These are phyloP conservation scores for Mucor indicus DNA, from an alignment of 371 early-diverging fungal genomes.

Conservation along the genomic window DNA sequence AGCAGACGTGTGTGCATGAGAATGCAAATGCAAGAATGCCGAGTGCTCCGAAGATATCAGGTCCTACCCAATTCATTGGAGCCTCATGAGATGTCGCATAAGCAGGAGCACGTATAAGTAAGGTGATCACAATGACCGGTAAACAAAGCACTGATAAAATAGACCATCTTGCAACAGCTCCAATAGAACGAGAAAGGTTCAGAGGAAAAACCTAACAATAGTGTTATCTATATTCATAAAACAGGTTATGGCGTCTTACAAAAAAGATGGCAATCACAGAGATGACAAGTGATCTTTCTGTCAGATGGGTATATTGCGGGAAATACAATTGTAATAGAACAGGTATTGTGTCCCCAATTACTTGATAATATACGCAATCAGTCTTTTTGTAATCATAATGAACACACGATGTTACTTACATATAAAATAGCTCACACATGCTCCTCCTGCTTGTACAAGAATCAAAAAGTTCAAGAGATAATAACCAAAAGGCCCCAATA, in stretches of 20 bases:
- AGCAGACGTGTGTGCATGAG: constrained; percentile 57
- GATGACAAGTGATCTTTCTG: constrained; percentile 41
- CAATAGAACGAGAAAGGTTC: constrained; percentile 52
- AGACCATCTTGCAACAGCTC: constrained; percentile 51
- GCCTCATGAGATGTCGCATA: constrained; percentile 52
- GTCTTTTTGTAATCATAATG: too few species aligned
- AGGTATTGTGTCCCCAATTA: constrained; percentile 61
- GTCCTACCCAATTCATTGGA: constrained; percentile 41
- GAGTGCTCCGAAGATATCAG: constrained; percentile 52
- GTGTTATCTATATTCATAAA: neutral
- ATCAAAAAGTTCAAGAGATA: constrained; percentile 47
- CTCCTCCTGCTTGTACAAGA: constrained; percentile 49
- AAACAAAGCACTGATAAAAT: constrained; percentile 52
- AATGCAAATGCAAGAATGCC: constrained; percentile 69
- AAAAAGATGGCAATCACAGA: constrained; percentile 41
- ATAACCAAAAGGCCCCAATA: constrained; percentile 49
- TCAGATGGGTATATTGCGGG: constrained; percentile 25
- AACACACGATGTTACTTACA: constrained; percentile 33
- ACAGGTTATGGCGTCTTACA: constrained; percentile 21
- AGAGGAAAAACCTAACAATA: constrained; percentile 45
- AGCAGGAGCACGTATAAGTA: constrained; percentile 48
- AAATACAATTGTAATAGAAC: constrained; percentile 43
- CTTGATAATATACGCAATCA: too few species aligned
- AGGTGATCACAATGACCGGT: constrained; percentile 48
- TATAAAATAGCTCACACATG: constrained; percentile 53